phyloP scores from a whole-genome alignment of 2,329 filamentous ascomycete genomes.

The Bipolaris cookei region DNA sequence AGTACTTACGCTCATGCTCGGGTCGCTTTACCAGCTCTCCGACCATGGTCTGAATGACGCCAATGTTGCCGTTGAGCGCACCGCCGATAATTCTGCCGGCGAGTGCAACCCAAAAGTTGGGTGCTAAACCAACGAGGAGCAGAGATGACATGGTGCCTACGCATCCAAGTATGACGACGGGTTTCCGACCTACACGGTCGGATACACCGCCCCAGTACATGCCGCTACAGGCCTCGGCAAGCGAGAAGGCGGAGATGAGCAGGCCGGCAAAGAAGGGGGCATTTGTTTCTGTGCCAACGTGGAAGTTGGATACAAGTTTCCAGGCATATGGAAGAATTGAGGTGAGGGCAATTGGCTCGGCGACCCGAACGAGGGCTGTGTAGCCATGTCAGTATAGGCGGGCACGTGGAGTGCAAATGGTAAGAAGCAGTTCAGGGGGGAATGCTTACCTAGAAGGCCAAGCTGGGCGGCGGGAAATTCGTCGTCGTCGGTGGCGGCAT shows the following conservation, averaged over 20 bases:
- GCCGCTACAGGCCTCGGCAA: constrained; percentile 84
- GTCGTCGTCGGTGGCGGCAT: constrained; percentile 67
- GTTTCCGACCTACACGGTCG: constrained; percentile 51
- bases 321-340: constrained; percentile 84
- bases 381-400: constrained; percentile 8
- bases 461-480: constrained; percentile 80
- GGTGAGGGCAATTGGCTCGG: constrained; percentile 90
- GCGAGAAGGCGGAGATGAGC: constrained; percentile 89
- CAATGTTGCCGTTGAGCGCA: constrained; percentile 81
- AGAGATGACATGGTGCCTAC: constrained; percentile 82
- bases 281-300: constrained; percentile 46
- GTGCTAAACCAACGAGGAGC: constrained; percentile 80
- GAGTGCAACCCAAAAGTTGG: constrained; percentile 84
- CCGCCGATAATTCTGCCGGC: constrained; percentile 78
- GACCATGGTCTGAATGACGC: constrained; percentile 87
- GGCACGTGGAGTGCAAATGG: background rate
- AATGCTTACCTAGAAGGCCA: constrained; percentile 75
- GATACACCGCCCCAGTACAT: constrained; percentile 62
- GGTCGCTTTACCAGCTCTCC: constrained; percentile 83
- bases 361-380: constrained; percentile 85
- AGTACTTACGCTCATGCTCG: constrained; percentile 78
- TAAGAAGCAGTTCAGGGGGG: background rate
- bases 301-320: constrained; percentile 48
- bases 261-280: constrained; percentile 84
- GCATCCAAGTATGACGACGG: constrained; percentile 58